phyloP scores from a whole-genome alignment of 257 asterid genomes.

The Solanum neorickii region DNA sequence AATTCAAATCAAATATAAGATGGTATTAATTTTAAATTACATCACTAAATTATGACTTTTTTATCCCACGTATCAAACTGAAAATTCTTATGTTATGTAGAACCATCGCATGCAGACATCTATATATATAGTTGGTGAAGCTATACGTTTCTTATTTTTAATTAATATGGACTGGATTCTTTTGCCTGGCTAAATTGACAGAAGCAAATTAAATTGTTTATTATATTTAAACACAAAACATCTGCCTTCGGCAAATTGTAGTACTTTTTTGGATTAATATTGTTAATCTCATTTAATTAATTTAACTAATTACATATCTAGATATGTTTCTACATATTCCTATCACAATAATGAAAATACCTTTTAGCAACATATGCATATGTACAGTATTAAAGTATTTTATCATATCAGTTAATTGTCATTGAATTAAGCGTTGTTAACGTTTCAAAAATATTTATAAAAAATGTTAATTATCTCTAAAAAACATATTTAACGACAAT shows the following conservation, averaged over 20 bases:
- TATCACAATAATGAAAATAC: background rate
- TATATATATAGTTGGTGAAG: background rate
- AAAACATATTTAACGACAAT: no score
- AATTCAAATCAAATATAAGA: background rate
- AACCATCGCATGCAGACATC: background rate
- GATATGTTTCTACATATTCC: background rate
- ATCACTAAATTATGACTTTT: background rate
- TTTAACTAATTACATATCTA: background rate
- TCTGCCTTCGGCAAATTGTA: background rate
- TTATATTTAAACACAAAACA: background rate
- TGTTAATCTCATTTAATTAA: background rate
- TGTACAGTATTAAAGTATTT: no score
- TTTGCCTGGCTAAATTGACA: background rate
- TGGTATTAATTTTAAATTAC: no score
- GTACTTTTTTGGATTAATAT: background rate
- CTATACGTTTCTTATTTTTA: background rate
- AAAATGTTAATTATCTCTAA: background rate
- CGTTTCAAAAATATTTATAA: no score
- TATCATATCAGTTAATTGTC: no score
- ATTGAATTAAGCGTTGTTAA: rapidly evolving
- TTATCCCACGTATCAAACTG: background rate
- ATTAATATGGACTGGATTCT: background rate
- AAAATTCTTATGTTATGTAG: background rate
- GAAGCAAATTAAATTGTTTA: background rate
- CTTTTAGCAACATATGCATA: no score